These are phyloP conservation scores for Saksenaea vasiformis DNA, from an alignment of 371 early-diverging fungal species.

Conservation along the genomic window DNA sequence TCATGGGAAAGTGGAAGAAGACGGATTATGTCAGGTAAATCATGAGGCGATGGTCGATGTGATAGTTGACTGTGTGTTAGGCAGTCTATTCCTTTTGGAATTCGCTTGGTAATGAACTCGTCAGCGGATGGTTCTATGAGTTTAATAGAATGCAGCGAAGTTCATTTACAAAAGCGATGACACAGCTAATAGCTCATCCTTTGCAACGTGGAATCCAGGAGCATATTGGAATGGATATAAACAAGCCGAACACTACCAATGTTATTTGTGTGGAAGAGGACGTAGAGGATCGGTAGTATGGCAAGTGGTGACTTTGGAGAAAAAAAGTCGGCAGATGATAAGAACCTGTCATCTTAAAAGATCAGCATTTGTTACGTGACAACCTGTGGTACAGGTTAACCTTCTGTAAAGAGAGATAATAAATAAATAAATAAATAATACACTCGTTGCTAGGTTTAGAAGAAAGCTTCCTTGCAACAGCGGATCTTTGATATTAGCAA, in stretches of 20 bases:
- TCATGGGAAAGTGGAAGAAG: slow-evolving; percentile 9
- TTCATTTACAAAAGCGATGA: slow-evolving; percentile 21
- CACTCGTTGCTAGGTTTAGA: too few species aligned
- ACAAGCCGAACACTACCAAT: not conserved
- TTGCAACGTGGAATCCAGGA: slow-evolving; percentile 16
- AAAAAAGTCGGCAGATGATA: not conserved
- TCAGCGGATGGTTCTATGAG: slow-evolving; percentile 24
- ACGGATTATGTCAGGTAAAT: slow-evolving; percentile 16
- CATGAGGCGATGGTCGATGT: not conserved
- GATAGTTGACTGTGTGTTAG: slow-evolving; percentile 1
- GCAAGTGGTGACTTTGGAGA: not conserved
- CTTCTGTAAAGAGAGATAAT: too few species aligned
- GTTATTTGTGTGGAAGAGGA: not conserved
- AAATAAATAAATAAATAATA: too few species aligned
- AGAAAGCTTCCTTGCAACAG: too few species aligned
- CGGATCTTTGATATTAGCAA: too few species aligned
- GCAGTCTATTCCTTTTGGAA: slow-evolving; percentile 15
- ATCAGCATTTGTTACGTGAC: too few species aligned
- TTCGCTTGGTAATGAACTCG: not conserved
- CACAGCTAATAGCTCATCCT: slow-evolving; percentile 25
- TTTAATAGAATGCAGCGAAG: slow-evolving; percentile 17
- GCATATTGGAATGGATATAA: not conserved
- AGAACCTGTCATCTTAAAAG: too few species aligned
- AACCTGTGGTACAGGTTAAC: too few species aligned
- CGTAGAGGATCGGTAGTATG: not conserved